Conservation (phyloP, 1,284 basidiomycete genomes). For the Sutorius eximius region DNA sequence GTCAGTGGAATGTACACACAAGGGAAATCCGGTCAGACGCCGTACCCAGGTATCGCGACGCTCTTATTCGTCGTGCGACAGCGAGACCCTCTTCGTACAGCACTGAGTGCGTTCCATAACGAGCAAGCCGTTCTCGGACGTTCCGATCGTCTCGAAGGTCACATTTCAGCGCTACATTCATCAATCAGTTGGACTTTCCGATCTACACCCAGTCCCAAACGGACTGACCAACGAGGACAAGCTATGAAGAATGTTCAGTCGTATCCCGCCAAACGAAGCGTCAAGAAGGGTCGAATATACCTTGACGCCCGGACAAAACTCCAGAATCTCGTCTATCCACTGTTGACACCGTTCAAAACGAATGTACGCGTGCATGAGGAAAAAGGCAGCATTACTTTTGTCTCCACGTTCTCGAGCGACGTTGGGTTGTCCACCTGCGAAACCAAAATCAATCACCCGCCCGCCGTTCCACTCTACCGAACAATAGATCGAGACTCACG, state of each 20-base stretch:
- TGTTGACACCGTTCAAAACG: conserved; percentile 31
- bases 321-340: conserved; percentile 88
- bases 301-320: conserved; percentile 93
- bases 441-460: not conserved
- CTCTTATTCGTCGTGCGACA: conserved; percentile 87
- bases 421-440: conserved; percentile 83
- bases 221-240: conserved; percentile 83
- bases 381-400: conserved; percentile 57
- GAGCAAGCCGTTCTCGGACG: conserved; percentile 66
- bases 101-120: conserved; percentile 68
- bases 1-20: conserved; percentile 1
- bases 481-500: conserved; percentile 43
- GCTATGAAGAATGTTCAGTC: conserved; percentile 40
- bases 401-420: conserved; percentile 89
- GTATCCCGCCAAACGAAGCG: conserved; percentile 2
- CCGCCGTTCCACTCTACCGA: no score
- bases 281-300: conserved; percentile 37
- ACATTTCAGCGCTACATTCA: conserved; percentile 80
- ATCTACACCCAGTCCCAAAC: not conserved
- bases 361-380: not conserved
- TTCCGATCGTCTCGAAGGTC: conserved; percentile 83
- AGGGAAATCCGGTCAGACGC: conserved; percentile 10
- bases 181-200: conserved; percentile 9
- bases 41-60: conserved; percentile 87
- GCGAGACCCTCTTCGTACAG: conserved; percentile 89